A percentile compares a stretch with the other conserved stretches of the same genome.
phyloP scores from a whole-genome alignment of 768 basidiomycete species.

The Clavaria fumosa region DNA sequence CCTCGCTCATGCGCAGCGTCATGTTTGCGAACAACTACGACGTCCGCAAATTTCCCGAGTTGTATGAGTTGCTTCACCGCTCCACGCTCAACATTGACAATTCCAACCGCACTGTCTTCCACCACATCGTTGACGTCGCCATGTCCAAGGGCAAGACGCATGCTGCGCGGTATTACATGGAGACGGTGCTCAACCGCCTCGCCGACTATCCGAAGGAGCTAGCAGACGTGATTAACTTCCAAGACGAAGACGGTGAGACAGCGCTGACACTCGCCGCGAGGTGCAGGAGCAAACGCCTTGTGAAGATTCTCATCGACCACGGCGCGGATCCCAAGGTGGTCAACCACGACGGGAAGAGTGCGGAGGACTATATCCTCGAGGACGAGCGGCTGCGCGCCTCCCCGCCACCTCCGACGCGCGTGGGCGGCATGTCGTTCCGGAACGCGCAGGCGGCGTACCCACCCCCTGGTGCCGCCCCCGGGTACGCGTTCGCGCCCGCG shows the following conservation, averaged over 20 bases:
- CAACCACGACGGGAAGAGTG: conserved; percentile 90
- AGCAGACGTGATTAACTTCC: conserved; percentile 97
- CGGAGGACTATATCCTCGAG: conserved; percentile 97
- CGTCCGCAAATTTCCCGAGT: conserved; percentile 93
- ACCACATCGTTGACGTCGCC: conserved; percentile 94
- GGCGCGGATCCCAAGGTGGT: conserved; percentile 91
- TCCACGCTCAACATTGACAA: conserved; percentile 98
- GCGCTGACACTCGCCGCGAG: conserved; percentile 93
- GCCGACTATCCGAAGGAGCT: conserved; percentile 91
- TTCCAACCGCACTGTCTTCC: conserved; percentile 93
- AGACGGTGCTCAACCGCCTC: conserved; percentile 76
- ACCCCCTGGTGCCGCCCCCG: conserved; percentile 24
- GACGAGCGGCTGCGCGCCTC: conserved; percentile 95
- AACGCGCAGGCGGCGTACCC: conserved; percentile 50
- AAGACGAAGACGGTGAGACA: conserved; percentile 97
- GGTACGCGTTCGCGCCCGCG: conserved; percentile 30
- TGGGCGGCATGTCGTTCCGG: conserved; percentile 54
- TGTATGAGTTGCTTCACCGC: conserved; percentile 94
- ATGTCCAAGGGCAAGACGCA: conserved; percentile 97
- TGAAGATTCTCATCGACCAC: conserved; percentile 90
- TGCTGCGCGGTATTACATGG: conserved; percentile 97
- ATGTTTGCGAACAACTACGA: conserved; percentile 99
- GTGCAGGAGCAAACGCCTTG: conserved; percentile 87
- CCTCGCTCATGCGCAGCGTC: conserved; percentile 93
- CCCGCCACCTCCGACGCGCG: conserved; percentile 60